Evolutionary conservation across 2,329 filamentous ascomycete genomes (phyloP).

Genomic region (Mycogone perniciosa): DNA sequence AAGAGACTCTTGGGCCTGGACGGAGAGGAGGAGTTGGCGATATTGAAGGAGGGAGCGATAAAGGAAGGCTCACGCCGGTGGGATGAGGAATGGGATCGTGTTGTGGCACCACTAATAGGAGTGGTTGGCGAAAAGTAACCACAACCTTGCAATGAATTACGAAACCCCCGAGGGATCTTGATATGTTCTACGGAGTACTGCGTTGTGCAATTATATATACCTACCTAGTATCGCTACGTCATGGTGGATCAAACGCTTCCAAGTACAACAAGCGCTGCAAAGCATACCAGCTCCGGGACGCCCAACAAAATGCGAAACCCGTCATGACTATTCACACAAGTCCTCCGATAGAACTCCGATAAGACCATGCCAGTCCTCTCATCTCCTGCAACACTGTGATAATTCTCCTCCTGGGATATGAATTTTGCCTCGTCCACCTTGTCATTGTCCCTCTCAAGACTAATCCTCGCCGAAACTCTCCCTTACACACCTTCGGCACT

Average conservation of each 20-base stretch:
- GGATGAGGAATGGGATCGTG: constrained; percentile 88
- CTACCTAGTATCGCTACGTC: background rate
- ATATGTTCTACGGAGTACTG: background rate
- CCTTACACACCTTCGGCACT: constrained; percentile 70
- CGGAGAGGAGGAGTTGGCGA: constrained; percentile 48
- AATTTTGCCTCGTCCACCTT: background rate
- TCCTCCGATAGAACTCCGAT: background rate
- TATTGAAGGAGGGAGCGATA: constrained; percentile 62
- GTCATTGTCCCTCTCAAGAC: background rate
- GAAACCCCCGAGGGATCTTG: background rate
- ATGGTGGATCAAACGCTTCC: background rate
- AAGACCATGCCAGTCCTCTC: background rate
- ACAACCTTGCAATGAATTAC: background rate
- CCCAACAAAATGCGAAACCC: constrained; percentile 9
- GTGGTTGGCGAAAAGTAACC: constrained; percentile 22
- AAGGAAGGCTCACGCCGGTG: constrained; percentile 72
- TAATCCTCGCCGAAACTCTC: constrained; percentile 73
- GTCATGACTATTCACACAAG: background rate
- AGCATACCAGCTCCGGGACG: constrained; percentile 9
- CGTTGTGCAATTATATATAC: too few species aligned
- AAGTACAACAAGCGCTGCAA: constrained; percentile 1
- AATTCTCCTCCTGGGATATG: background rate
- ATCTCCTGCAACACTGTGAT: background rate
- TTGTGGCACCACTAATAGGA: constrained; percentile 67
- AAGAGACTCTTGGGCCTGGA: constrained; percentile 53